Conservation (phyloP, 306 rosid species). For the Urtica urens region DNA sequence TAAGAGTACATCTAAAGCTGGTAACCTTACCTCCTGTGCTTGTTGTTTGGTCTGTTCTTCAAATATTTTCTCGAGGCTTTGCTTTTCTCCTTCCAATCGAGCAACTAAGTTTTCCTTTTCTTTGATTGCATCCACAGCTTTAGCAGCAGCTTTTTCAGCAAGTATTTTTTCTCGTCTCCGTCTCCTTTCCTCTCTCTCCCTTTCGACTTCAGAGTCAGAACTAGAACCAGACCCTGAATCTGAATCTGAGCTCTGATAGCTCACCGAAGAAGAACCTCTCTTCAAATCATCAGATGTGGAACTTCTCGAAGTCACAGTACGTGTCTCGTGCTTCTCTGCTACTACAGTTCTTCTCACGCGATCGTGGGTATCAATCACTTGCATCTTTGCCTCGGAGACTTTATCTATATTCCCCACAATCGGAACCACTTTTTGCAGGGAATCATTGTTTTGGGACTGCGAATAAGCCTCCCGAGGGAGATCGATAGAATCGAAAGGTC, state of each 20-base stretch:
- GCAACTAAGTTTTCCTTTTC: slow-evolving; percentile 84
- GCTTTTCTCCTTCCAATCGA: slow-evolving; percentile 91
- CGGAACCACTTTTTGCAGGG: slow-evolving; percentile 11
- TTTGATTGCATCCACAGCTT: slow-evolving; percentile 65
- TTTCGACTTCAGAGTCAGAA: slow-evolving; percentile 78
- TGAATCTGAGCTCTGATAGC: slow-evolving; percentile 57
- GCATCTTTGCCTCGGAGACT: slow-evolving; percentile 21
- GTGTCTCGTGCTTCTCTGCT: slow-evolving; percentile 28
- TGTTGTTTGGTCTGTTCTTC: slow-evolving; percentile 83
- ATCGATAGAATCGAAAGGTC: slow-evolving; percentile 17
- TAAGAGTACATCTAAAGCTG: slow-evolving; percentile 5
- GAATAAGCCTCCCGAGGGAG: slow-evolving; percentile 23
- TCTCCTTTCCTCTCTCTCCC: slow-evolving; percentile 71
- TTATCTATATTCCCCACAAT: slow-evolving; percentile 21
- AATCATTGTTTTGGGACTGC: slow-evolving; percentile 11
- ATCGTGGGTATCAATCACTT: slow-evolving; percentile 22
- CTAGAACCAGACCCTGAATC: slow-evolving; percentile 65
- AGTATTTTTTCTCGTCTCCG: slow-evolving; percentile 57
- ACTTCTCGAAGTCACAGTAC: slow-evolving; percentile 29
- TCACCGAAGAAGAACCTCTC: slow-evolving; percentile 42
- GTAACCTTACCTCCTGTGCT: slow-evolving; percentile 68
- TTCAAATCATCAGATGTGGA: slow-evolving; percentile 48
- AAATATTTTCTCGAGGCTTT: slow-evolving; percentile 84
- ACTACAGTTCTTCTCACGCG: slow-evolving; percentile 28
- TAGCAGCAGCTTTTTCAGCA: slow-evolving; percentile 84